Conservation (phyloP, 106 monocot species). For the Gastrodia elata region DNA sequence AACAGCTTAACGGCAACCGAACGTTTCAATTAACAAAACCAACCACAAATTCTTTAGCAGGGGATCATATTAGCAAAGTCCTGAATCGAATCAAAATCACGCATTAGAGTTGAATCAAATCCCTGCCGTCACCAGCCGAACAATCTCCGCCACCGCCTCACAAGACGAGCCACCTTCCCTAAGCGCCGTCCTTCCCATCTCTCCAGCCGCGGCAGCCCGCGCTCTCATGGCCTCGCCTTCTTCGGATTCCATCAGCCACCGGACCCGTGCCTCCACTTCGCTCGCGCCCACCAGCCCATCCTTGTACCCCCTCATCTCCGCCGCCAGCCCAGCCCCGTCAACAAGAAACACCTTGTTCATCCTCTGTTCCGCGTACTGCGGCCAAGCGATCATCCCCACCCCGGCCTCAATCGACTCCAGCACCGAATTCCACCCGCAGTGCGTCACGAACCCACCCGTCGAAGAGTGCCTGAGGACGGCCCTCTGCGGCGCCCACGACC, state of each 20-base stretch:
- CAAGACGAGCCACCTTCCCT: slow-evolving; percentile 22
- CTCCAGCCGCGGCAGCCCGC: slow-evolving; percentile 15
- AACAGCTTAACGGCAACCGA: too few relatives aligned
- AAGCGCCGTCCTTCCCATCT: slow-evolving; percentile 18
- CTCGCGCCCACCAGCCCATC: slow-evolving; percentile 30
- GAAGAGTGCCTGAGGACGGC: slow-evolving; percentile 40
- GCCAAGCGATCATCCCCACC: slow-evolving; percentile 66
- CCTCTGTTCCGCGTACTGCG: slow-evolving; percentile 65
- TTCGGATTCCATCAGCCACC: slow-evolving; percentile 52
- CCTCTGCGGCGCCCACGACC: slow-evolving; percentile 62
- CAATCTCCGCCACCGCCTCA: slow-evolving; percentile 15
- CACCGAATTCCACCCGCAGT: slow-evolving; percentile 70
- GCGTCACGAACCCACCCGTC: slow-evolving; percentile 63
- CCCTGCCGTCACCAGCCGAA: background rate
- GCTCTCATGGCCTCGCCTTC: slow-evolving; percentile 22
- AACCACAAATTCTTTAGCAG: too few relatives aligned
- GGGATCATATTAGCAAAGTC: too few relatives aligned
- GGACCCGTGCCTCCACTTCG: slow-evolving; percentile 48
- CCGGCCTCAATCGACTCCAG: slow-evolving; percentile 49
- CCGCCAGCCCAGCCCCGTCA: slow-evolving; percentile 35
- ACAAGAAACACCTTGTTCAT: slow-evolving; percentile 49
- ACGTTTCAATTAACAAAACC: too few relatives aligned
- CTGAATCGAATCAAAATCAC: too few relatives aligned
- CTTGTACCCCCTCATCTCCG: slow-evolving; percentile 31
- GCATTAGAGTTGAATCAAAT: too few relatives aligned